Conservation (phyloP, 108 stramenopile genomes). For the Pseudonitzschia multiseries region DNA sequence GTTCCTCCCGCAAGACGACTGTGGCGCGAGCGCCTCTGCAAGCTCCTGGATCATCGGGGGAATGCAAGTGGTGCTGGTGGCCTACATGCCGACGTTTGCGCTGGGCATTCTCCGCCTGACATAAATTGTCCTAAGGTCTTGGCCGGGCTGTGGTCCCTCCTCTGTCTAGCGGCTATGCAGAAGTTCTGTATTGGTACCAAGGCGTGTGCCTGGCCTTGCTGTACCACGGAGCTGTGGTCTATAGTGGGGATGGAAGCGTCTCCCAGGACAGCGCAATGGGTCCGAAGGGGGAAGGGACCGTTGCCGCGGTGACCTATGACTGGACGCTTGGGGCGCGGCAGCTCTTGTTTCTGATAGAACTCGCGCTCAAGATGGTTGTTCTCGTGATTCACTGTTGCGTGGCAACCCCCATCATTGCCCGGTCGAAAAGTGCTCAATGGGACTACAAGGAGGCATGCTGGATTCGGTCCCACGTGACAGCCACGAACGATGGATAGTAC, state of each 20-base stretch:
- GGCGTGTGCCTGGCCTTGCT: not conserved
- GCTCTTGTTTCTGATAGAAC: constrained; percentile 15
- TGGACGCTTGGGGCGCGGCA: constrained; percentile 22
- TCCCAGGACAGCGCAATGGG: not conserved
- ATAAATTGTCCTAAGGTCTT: not conserved
- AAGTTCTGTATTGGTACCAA: not conserved
- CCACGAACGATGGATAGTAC: no score
- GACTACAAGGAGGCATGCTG: constrained; percentile 22
- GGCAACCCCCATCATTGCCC: constrained; percentile 32
- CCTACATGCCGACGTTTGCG: not conserved
- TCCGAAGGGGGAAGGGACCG: not conserved
- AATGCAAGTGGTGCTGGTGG: not conserved
- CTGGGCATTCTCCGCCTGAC: not conserved
- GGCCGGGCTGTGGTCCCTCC: not conserved
- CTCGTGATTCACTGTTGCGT: constrained; percentile 25
- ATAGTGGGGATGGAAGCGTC: not conserved
- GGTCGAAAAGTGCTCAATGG: constrained; percentile 20
- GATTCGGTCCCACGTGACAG: not conserved
- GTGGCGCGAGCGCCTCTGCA: not conserved
- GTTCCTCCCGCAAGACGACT: constrained; percentile 4
- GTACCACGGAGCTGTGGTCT: not conserved
- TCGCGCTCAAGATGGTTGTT: constrained; percentile 17
- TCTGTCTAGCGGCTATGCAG: not conserved
- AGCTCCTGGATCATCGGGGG: not conserved
- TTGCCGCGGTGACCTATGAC: constrained; percentile 11